Conservation (phyloP, 768 basidiomycete species). For the Xerocomellus intermedius region DNA sequence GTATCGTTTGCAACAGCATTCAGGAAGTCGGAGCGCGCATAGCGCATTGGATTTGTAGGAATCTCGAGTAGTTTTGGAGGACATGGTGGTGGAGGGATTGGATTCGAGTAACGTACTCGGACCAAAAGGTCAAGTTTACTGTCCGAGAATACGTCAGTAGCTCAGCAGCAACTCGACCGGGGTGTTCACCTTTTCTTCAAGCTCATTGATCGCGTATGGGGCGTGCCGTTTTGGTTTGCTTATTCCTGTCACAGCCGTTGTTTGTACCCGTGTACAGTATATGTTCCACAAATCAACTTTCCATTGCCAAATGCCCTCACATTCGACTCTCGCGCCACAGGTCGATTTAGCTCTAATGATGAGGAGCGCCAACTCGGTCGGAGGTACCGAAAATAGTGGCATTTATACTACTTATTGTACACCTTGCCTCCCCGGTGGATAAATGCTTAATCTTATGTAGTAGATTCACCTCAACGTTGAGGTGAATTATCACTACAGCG, state of each 20-base stretch:
- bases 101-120: constrained; percentile 91
- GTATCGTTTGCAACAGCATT: constrained; percentile 76
- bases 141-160: constrained; percentile 25
- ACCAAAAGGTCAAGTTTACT: constrained; percentile 89
- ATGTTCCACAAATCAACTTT: neutral
- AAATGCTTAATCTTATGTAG: too few relatives aligned
- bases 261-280: too few relatives aligned
- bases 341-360: too few relatives aligned
- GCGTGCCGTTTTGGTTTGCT: constrained; percentile 8
- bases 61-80: constrained; percentile 94
- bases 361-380: too few relatives aligned
- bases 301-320: neutral
- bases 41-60: constrained; percentile 85
- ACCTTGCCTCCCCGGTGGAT: too few relatives aligned
- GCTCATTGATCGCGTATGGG: constrained; percentile 39
- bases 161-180: neutral
- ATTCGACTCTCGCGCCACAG: too few relatives aligned
- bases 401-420: too few relatives aligned
- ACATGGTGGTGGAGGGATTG: constrained; percentile 93
- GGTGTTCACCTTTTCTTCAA: constrained; percentile 51
- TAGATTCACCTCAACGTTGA: too few relatives aligned
- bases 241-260: constrained; percentile 5
- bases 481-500: too few relatives aligned
- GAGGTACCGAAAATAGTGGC: too few relatives aligned
- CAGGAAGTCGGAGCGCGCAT: constrained; percentile 83